phyloP scores from a whole-genome alignment of 495 filamentous ascomycete species.

The Aspergillus sparsus region DNA sequence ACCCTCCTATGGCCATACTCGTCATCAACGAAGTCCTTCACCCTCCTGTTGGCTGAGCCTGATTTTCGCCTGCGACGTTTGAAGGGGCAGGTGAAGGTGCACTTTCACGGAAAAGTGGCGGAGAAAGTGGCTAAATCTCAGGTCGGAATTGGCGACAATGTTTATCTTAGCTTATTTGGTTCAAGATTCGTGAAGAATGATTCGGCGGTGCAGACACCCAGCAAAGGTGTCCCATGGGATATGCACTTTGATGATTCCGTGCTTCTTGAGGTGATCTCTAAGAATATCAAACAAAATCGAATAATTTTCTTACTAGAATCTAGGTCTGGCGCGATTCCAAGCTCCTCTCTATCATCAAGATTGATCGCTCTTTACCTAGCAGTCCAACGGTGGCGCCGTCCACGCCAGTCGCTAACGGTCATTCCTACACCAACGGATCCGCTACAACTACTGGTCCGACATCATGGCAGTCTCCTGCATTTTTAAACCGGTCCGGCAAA shows the following conservation, averaged over 20 bases:
- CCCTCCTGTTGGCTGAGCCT: conserved; percentile 79
- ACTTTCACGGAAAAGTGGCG: conserved; percentile 72
- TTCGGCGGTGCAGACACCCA: conserved; percentile 55
- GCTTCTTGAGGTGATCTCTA: conserved; percentile 55
- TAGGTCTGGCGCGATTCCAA: conserved; percentile 41
- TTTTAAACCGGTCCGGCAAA: conserved; percentile 63
- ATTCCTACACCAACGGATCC: conserved; percentile 12
- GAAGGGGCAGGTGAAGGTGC: conserved; percentile 80
- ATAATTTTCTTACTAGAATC: conserved; percentile 10
- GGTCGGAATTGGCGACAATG: conserved; percentile 74
- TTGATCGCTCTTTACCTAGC: conserved; percentile 44
- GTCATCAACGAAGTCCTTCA: conserved; percentile 65
- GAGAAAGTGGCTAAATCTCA: conserved; percentile 63
- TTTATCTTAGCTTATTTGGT: conserved; percentile 68
- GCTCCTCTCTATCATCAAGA: conserved; percentile 39
- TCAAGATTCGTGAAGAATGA: conserved; percentile 58
- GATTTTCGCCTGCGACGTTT: conserved; percentile 79
- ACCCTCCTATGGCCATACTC: conserved; percentile 93
- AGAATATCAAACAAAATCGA: neutral
- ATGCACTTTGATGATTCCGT: conserved; percentile 61
- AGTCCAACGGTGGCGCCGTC: conserved; percentile 26
- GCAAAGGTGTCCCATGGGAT: conserved; percentile 73
- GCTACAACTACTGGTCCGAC: conserved; percentile 7
- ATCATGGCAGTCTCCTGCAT: conserved; percentile 72
- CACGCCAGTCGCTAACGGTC: conserved; percentile 28